Evolutionary conservation across 2,329 filamentous ascomycete genomes (phyloP).

Genomic region (Colletotrichum gloeosporioides): DNA sequence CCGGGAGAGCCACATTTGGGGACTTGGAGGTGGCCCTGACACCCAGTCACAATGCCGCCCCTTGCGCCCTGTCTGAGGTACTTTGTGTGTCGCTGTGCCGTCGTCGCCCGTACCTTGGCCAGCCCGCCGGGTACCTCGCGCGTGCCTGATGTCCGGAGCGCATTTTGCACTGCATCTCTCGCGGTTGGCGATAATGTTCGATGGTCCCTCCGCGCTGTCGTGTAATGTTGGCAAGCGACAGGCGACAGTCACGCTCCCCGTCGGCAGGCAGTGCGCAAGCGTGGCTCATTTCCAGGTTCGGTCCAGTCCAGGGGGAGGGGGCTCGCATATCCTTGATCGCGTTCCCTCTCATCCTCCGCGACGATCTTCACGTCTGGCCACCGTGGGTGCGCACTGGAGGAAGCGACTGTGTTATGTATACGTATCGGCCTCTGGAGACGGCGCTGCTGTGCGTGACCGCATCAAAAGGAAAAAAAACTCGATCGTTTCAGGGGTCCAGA

Average conservation of each 20-base stretch:
- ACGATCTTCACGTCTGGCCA: neutral
- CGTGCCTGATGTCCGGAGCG: neutral
- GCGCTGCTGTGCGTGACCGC: neutral
- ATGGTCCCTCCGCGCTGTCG: neutral
- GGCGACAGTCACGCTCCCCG: neutral
- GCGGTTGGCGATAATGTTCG: neutral
- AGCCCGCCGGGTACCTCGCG: neutral
- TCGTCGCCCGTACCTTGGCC: neutral
- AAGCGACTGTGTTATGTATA: neutral
- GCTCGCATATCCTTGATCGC: neutral
- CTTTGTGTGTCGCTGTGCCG: neutral
- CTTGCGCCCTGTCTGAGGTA: constrained; percentile 14
- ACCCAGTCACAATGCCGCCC: constrained; percentile 18
- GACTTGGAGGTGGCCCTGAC: constrained; percentile 19
- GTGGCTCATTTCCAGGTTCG: neutral
- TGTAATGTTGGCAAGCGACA: neutral
- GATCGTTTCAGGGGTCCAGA: constrained; percentile 22
- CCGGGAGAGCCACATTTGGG: constrained; percentile 14
- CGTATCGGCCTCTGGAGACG: neutral
- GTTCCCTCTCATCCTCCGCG: neutral
- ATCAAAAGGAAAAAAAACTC: constrained; percentile 12
- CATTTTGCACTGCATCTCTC: neutral
- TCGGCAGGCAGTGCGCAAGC: neutral
- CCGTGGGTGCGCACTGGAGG: neutral
- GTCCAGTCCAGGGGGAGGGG: neutral